Evolutionary conservation across 306 rosid genomes (phyloP).

Genomic region (Acmispon strigosus): DNA sequence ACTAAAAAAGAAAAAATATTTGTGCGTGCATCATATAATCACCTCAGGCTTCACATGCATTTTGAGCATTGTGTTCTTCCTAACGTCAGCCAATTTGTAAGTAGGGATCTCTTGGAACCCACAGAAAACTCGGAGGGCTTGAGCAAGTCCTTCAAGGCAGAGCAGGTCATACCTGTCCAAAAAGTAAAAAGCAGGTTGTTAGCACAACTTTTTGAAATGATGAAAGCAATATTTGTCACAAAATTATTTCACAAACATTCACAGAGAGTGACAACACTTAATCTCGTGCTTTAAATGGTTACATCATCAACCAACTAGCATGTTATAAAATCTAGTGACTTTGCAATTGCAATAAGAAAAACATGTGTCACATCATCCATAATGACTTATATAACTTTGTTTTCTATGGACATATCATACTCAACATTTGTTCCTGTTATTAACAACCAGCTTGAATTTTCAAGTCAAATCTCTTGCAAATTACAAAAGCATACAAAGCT

Average conservation of each 20-base stretch:
- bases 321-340: not conserved
- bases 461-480: not conserved
- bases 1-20: not conserved
- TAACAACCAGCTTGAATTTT: not conserved
- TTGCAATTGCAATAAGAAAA: not conserved
- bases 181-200: not conserved
- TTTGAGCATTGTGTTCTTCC: slow-evolving; percentile 56
- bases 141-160: slow-evolving; percentile 92
- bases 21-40: not conserved
- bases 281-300: not conserved
- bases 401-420: not conserved
- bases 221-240: not conserved
- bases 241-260: not conserved
- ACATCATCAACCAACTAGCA: not conserved
- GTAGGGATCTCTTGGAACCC: slow-evolving; percentile 49
- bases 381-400: not conserved
- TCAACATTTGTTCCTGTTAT: not conserved
- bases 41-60: slow-evolving; percentile 95
- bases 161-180: slow-evolving; percentile 74
- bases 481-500: not conserved
- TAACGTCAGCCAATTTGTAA: slow-evolving; percentile 49
- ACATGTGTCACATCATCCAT: not conserved
- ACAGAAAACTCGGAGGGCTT: slow-evolving; percentile 66
- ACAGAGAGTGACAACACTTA: not conserved
- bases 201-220: not conserved